Evolutionary conservation across 2,329 filamentous ascomycete species (phyloP).

Genomic region (Bipolaris sorokiniana): DNA sequence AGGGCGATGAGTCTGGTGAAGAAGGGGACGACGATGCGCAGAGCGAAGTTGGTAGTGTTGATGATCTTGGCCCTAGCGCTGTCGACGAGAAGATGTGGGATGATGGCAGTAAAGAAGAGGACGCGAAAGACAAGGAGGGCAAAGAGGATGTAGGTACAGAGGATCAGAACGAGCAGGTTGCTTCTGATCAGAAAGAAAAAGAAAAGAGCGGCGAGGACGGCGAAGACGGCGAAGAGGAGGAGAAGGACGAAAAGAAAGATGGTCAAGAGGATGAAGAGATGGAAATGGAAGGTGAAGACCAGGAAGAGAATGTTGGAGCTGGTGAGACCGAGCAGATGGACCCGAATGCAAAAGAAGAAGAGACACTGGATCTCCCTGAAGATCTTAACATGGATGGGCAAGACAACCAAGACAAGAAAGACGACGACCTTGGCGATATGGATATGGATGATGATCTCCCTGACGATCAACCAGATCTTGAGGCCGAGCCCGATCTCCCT

Average conservation of each 20-base stretch:
- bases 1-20: constrained; percentile 60
- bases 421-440: constrained; percentile 46
- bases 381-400: constrained; percentile 83
- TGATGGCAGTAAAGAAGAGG: constrained; percentile 76
- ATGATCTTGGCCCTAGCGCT: constrained; percentile 85
- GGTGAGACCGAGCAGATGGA: constrained; percentile 71
- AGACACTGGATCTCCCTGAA: constrained; percentile 82
- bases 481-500: constrained; percentile 38
- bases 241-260: constrained; percentile 64
- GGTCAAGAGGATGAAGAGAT: constrained; percentile 63
- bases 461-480: constrained; percentile 42
- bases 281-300: constrained; percentile 63
- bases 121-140: constrained; percentile 81
- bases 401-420: constrained; percentile 62
- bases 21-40: constrained; percentile 70
- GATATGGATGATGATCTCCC: constrained; percentile 46
- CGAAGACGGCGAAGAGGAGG: constrained; percentile 68
- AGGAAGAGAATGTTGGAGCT: constrained; percentile 66
- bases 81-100: constrained; percentile 99
- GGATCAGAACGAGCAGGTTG: constrained; percentile 56
- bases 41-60: constrained; percentile 87
- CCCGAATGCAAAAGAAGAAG: constrained; percentile 79
- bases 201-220: constrained; percentile 62
- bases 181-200: constrained; percentile 56
- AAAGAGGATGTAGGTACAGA: constrained; percentile 61